Percentiles rank a stretch among this genome's conserved stretches.
phyloP scores from a whole-genome alignment of 2,329 filamentous ascomycete species.

The Aplosporella prunicola region DNA sequence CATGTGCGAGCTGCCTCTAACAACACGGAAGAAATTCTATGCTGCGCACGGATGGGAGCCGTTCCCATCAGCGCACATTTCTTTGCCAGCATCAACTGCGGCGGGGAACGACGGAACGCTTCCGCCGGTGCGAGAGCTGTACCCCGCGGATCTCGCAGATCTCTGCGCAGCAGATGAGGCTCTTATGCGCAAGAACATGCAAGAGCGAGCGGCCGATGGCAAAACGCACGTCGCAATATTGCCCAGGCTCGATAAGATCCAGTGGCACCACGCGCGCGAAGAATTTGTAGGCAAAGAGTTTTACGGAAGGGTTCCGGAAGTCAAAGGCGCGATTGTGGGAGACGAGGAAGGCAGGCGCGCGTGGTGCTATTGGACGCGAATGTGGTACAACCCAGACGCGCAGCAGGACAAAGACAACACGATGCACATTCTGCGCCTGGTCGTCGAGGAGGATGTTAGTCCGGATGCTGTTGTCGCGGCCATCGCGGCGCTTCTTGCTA shows the following conservation, averaged over 20 bases:
- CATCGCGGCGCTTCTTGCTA: conserved; percentile 53
- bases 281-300: conserved; percentile 63
- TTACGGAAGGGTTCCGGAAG: conserved; percentile 45
- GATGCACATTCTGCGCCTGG: conserved; percentile 59
- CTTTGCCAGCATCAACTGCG: conserved; percentile 42
- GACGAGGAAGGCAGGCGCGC: conserved; percentile 44
- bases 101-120: conserved; percentile 7
- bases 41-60: conserved; percentile 62
- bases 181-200: conserved; percentile 48
- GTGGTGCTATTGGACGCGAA: conserved; percentile 65
- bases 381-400: conserved; percentile 49
- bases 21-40: conserved; percentile 50
- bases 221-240: conserved; percentile 53
- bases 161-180: conserved; percentile 57
- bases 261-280: conserved; percentile 75
- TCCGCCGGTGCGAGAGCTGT: conserved; percentile 38
- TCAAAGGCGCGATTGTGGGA: conserved; percentile 63
- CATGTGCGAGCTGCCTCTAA: conserved; percentile 1
- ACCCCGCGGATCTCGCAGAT: conserved; percentile 49
- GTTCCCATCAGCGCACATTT: conserved; percentile 63
- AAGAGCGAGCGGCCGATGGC: conserved; percentile 26
- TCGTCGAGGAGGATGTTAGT: conserved; percentile 32
- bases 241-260: conserved; percentile 57
- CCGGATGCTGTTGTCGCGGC: conserved; percentile 32
- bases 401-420: conserved; percentile 52